Base-by-base conservation (phyloP, 192 early-diverging fungal species). In the Rhizophagus clarus region DNA sequence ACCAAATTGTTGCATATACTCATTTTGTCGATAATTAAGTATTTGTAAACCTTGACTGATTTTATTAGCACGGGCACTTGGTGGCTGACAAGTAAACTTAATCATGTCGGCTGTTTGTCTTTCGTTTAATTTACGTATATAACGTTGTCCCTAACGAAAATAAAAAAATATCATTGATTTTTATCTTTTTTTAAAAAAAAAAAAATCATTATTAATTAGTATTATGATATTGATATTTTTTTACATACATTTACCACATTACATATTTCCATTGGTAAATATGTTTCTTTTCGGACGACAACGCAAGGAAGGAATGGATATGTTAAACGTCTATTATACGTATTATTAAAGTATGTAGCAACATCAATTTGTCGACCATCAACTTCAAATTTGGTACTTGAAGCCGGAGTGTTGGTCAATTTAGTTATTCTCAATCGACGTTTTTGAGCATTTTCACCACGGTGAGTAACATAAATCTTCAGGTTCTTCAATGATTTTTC, bases 21-120 rank as follows among this genome's bases (percentile, higher is more conserved):
- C 91, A 83, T 89, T 95, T 73, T 81, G 89, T 79, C 78, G 81
- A 84, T 94, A 91, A 40, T 87, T 82, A 9, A 97, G 83, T 40
- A 93, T 82, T 11, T 86, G 84, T 20, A 95, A 83, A 20, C 91
- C 93, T 28, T 92, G 88, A 15, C 83, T 87, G 79, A 98, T 98
- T 80, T 95, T 94, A 82, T 93, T 89, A 64, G 90, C 89, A 72
- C 97, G 94, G n/a, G 94, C 89, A 67, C 89, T 87, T 2, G 97
- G 97, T 47, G 87, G 89, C 83, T 94, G 92, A 82, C 95, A 96
- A 0, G 96, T 96, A 82, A 95, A 96, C 31, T 91, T 95, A 80
- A 99, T 97, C 96, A 99, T 98, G 79, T 99, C 96, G 0, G 95
- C 93, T 0, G 97, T 99, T 87, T 97, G 93, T 42, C 83, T 84